A percentile compares a stretch with the other conserved stretches of the same genome.
Conservation (phyloP, 1,139 yeast species). For the Saccharomyces hybrid region DNA sequence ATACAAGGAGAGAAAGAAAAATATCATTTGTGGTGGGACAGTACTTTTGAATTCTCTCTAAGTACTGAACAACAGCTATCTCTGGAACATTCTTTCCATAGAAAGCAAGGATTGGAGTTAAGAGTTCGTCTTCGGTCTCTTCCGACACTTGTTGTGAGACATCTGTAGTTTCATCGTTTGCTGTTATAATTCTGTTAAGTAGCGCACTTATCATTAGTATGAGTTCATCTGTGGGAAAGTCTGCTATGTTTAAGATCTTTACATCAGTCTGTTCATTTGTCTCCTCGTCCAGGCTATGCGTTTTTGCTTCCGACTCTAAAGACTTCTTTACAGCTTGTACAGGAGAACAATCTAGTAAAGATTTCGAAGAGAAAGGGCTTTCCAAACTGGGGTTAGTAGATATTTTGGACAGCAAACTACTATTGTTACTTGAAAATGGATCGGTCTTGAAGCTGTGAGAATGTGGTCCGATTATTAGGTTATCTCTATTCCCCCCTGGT, state of each 20-base stretch:
- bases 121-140: constrained; percentile 7
- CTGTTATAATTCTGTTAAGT: constrained; percentile 76
- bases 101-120: constrained; percentile 60
- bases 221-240: constrained; percentile 73
- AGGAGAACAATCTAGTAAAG: not conserved
- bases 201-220: constrained; percentile 77
- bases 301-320: not conserved
- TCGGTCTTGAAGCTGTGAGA: not conserved
- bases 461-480: not conserved
- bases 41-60: constrained; percentile 83
- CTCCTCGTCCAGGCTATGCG: not conserved
- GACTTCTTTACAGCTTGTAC: not conserved
- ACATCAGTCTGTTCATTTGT: not conserved
- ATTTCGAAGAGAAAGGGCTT: not conserved
- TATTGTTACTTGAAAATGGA: not conserved
- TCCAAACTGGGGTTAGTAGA: not conserved
- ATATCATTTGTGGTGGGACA: constrained; percentile 98
- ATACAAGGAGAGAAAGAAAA: constrained; percentile 78
- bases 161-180: constrained; percentile 53
- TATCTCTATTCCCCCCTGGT: not conserved
- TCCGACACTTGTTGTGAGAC: not conserved
- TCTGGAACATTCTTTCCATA: constrained; percentile 97
- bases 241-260: constrained; percentile 55
- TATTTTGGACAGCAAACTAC: not conserved
- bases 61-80: constrained; percentile 79